Evolutionary conservation across 2,329 filamentous ascomycete species (phyloP), one percentile per base, ranked within the genome.

Genomic region (Pseudogymnoascus sp.): DNA sequence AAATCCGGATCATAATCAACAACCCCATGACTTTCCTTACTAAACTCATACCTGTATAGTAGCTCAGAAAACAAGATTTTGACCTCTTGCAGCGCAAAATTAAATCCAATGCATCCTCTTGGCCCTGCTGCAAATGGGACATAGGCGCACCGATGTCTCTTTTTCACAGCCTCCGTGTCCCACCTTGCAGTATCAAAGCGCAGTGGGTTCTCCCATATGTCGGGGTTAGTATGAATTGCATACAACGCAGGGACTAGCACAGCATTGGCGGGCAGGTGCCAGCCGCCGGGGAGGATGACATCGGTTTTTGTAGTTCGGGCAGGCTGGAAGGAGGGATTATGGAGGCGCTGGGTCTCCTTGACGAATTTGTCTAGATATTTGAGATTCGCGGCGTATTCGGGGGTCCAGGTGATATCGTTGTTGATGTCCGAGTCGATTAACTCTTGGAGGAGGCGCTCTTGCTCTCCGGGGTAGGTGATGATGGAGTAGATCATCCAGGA

Each of bases 321-420:
- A 0, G 85, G 82, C 67, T 87, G 84, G 73, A 81, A 87, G 0
- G 82, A 83, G 0, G 84, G 81, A 71, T 83, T 86, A 74, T 87
- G 84, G 2, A 76, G 75, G 2, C 84, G 79, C 69, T 84, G 83
- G 0, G 79, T 83, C 69, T 87, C 84, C 71, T 87, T 86, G 75
- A 87, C 74, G 70, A 80, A 84, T 55, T 80, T 79, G 70, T 85
- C 83, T 7, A 84, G 76, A 71, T 80, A 85, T 1, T 74, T 68
- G 5, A 87, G 76, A 45, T 75, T 72, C 60, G 78, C 73, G 2
- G 78, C 79, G 2, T 80, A 64, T 8, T 84, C 82, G 0, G 79
- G 72, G 0, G 79, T 80, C 23, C 80, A 73, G 41, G 78, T 69
- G 0, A 75, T 81, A 12, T 78, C 68, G 7, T 78, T 75, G 43